phyloP scores from a whole-genome alignment of 2,329 filamentous ascomycete genomes.

The Cladosporium halotolerans region DNA sequence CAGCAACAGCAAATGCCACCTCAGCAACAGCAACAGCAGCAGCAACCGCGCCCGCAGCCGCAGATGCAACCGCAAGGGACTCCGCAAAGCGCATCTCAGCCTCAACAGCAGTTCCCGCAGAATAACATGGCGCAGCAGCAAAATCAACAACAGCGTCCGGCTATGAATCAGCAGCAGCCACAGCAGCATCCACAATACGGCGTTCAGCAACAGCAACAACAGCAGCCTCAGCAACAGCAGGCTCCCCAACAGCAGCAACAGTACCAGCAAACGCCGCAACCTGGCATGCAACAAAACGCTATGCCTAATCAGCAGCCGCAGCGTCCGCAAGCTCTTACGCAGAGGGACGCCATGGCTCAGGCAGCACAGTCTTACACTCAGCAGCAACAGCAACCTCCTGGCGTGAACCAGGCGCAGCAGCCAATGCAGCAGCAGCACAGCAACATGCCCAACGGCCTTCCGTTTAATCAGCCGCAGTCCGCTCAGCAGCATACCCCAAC shows the following conservation, averaged over 20 bases:
- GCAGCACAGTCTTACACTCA: constrained; percentile 25
- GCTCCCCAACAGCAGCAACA: constrained; percentile 24
- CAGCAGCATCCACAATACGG: constrained; percentile 14
- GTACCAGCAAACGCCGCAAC: constrained; percentile 16
- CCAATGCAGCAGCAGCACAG: constrained; percentile 12
- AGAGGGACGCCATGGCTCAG: constrained; percentile 39
- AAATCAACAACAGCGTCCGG: constrained; percentile 13
- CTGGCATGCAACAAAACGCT: constrained; percentile 13
- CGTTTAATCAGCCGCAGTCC: constrained; percentile 11
- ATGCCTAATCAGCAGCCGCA: constrained; percentile 16
- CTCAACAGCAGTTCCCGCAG: constrained; percentile 10
- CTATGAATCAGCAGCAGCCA: constrained; percentile 14
- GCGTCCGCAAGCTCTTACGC: constrained; percentile 33
- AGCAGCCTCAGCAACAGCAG: constrained; percentile 29
- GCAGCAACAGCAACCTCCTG: constrained; percentile 15
- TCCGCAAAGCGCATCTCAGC: constrained; percentile 1
- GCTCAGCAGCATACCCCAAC: constrained; percentile 18
- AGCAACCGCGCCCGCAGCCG: constrained; percentile 14
- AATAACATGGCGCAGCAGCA: constrained; percentile 10
- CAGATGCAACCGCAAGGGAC: constrained; percentile 12
- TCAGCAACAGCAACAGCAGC: constrained; percentile 5
- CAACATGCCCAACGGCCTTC: constrained; percentile 1
- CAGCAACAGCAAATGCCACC: background rate
- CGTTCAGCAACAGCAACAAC: constrained; percentile 15
- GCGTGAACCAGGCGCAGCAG: constrained; percentile 7